Conservation (phyloP, 78 protist species). For the Diacronema lutheri region DNA sequence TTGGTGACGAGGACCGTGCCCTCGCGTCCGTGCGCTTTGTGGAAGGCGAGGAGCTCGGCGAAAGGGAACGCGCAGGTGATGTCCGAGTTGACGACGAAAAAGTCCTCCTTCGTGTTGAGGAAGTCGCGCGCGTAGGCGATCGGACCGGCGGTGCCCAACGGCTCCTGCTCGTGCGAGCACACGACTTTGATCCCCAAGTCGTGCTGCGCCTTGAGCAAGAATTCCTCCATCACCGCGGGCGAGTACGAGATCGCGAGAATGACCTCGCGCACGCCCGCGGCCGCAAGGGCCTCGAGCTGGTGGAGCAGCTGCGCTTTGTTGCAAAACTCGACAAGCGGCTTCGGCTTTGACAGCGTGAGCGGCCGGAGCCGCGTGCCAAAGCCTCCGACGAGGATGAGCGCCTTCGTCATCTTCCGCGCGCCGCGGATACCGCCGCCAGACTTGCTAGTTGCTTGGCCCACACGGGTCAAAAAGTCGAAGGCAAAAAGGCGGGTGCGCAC, state of each 20-base stretch:
- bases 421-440: no score
- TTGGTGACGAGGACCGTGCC: constrained; percentile 89
- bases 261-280: constrained; percentile 85
- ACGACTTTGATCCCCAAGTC: constrained; percentile 64
- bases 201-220: background rate
- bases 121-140: constrained; percentile 76
- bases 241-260: constrained; percentile 88
- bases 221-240: constrained; percentile 73
- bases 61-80: constrained; percentile 87
- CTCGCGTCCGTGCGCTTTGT: constrained; percentile 86
- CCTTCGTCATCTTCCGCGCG: no score
- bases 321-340: constrained; percentile 89
- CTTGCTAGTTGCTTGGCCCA: no score
- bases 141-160: constrained; percentile 96
- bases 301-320: constrained; percentile 90
- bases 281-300: constrained; percentile 80
- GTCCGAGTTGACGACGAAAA: constrained; percentile 91
- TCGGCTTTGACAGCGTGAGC: constrained; percentile 88
- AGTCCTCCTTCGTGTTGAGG: constrained; percentile 65
- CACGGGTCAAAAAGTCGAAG: no score
- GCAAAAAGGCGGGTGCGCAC: no score
- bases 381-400: constrained; percentile 95
- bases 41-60: constrained; percentile 76
- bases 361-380: constrained; percentile 93
- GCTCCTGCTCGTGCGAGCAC: constrained; percentile 76